Base-by-base conservation (phyloP, 1,139 yeast species). In the Diutina sp. region DNA sequence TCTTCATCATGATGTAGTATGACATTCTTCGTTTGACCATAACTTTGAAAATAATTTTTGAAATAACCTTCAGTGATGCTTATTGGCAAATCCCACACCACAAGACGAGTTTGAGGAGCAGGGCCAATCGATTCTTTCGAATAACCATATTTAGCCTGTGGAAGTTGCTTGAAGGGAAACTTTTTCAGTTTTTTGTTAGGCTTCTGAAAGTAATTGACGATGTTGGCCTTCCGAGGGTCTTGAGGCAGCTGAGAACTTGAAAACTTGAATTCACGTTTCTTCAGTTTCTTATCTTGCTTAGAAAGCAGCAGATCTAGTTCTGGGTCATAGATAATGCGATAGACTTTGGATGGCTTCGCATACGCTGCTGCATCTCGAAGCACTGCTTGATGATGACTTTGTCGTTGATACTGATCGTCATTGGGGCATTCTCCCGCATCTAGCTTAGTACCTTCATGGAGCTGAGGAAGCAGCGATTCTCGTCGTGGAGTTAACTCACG, bases 111-210 rank as follows among this genome's bases (percentile, higher is more conserved):
- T 4, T 84, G 78, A 0, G 96, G 97, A 12, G 85, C 82, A 0
- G 86, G 85, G 0, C 95, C 95, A 29, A 90, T 67, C 0, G 95
- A 88, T 63, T 85, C 77, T 58, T 82, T 78, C 67, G 90, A 96
- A 64, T 74, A 85, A 2, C 71, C 64, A 60, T 82, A 80, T 57
- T 77, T 77, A 0, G 89, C 82, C 46, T 79, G 72, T 0, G 82
- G 79, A 30, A 84, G 69, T 30, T 73, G 79, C 59, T 71, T 74
- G 65, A 73, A 75, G 0, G 79, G 79, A 58, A 73, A 71, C 58
- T 74, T 73, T 59, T 73, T 74, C 1, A 78, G 72, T 54, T 67
- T 61, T 59, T 75, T 76, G 62, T 74, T 73, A 1, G 79, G 79
- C 60, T 74, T 76, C 35, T 66, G 67, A 56, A 75, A 67, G 58